A percentile compares a stretch with the other conserved stretches of the same genome.
These are phyloP conservation scores for Rhodamnia rubescens DNA, from an alignment of 345 rosid genomes.

Conservation along the genomic window DNA sequence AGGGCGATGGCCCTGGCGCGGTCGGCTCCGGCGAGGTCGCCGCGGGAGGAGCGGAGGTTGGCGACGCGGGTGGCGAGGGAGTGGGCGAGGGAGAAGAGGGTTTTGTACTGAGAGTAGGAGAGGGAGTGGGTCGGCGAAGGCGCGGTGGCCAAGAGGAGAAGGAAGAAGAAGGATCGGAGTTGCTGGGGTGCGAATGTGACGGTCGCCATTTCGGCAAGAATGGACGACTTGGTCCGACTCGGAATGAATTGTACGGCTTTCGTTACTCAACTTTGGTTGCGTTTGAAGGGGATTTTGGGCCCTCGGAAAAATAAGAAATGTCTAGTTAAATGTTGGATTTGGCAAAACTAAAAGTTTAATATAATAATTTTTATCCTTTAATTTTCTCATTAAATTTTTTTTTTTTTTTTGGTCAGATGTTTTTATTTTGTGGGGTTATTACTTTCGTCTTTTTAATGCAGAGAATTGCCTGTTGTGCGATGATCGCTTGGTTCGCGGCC, in stretches of 20 bases:
- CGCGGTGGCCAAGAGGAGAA: constrained; percentile 12
- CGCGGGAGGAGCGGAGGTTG: constrained; percentile 60
- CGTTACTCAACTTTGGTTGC: too few relatives aligned
- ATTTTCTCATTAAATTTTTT: too few relatives aligned
- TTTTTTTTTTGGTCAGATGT: too few relatives aligned
- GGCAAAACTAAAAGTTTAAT: too few relatives aligned
- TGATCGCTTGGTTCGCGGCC: too few relatives aligned
- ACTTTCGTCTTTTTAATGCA: too few relatives aligned
- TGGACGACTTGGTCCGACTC: background rate
- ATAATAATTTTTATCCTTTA: too few relatives aligned
- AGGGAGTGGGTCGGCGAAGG: constrained; percentile 15
- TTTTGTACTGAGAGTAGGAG: constrained; percentile 28
- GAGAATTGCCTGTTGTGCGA: too few relatives aligned
- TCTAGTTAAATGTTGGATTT: too few relatives aligned
- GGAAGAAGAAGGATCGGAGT: background rate
- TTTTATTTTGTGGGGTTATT: too few relatives aligned
- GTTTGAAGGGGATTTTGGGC: too few relatives aligned
- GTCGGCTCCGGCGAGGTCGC: constrained; percentile 43
- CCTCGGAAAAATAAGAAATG: too few relatives aligned
- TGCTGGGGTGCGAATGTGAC: constrained; percentile 8
- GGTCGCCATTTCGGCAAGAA: constrained; percentile 10
- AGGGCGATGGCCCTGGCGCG: constrained; percentile 45
- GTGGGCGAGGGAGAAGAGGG: constrained; percentile 48
- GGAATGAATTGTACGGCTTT: background rate
- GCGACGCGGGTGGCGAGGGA: constrained; percentile 67